phyloP scores from a whole-genome alignment of 257 asterid species.

The Solanum tacnaense region DNA sequence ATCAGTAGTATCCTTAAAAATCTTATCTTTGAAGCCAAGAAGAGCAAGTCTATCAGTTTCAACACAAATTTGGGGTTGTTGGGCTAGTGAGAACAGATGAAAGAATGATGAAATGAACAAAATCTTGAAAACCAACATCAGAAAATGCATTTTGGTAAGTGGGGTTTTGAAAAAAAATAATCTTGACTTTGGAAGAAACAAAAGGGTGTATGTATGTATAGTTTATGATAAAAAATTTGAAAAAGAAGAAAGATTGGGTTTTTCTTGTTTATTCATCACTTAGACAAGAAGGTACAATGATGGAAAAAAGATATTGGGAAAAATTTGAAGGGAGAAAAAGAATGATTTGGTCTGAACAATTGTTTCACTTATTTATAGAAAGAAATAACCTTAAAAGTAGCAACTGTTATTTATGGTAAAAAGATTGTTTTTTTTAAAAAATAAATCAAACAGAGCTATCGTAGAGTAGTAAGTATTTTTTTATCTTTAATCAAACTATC shows the following conservation, averaged over 20 bases:
- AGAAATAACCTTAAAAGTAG: neutral
- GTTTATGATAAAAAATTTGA: neutral
- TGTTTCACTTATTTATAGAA: slow-evolving; percentile 38
- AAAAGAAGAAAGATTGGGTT: slow-evolving; percentile 23
- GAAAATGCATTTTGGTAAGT: slow-evolving; percentile 35
- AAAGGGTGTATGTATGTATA: neutral
- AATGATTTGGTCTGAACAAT: slow-evolving; percentile 37
- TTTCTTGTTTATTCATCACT: slow-evolving; percentile 20
- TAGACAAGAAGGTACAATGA: slow-evolving; percentile 52
- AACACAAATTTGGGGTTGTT: slow-evolving; percentile 27
- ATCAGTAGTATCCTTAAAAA: slow-evolving; percentile 61
- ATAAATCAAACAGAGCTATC: fast-evolving
- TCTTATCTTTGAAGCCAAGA: slow-evolving; percentile 55
- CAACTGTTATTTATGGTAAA: neutral
- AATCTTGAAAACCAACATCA: slow-evolving; percentile 36
- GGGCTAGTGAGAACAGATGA: neutral
- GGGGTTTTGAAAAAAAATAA: neutral
- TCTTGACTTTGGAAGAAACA: neutral
- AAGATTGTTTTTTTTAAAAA: neutral
- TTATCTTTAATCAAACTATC: fast-evolving
- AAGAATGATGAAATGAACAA: slow-evolving; percentile 15
- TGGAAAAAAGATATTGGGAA: slow-evolving; percentile 15
- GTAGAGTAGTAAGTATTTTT: fast-evolving
- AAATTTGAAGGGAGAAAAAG: neutral
- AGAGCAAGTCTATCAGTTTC: slow-evolving; percentile 62